A percentile compares a stretch with the other conserved stretches of the same genome.
Conservation (phyloP, 2,329 filamentous ascomycete genomes). For the Xylariomycetidae sp. region DNA sequence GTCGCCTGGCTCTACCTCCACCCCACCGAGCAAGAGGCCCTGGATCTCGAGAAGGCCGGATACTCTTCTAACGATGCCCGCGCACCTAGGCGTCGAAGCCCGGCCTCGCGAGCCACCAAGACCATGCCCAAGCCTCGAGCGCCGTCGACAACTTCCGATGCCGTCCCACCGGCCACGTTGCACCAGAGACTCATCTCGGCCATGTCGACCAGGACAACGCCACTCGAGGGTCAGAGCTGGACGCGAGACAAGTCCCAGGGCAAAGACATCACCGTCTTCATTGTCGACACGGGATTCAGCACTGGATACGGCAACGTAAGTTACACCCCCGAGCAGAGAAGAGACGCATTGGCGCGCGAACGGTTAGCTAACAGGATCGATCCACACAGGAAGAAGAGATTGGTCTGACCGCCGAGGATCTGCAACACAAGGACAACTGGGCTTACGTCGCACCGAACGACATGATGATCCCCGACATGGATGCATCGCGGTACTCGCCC, state of each 20-base stretch:
- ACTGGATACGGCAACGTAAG: background rate
- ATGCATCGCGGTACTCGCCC: background rate
- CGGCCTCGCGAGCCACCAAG: background rate
- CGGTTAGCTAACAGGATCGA: too few relatives aligned
- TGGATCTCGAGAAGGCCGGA: too few relatives aligned
- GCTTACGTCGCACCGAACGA: too few relatives aligned
- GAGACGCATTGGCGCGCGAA: too few relatives aligned
- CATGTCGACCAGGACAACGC: background rate
- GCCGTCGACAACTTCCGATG: background rate
- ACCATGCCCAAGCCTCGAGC: background rate
- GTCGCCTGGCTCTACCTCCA: background rate
- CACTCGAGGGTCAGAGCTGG: background rate
- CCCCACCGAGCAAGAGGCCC: background rate
- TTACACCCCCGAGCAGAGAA: too few relatives aligned
- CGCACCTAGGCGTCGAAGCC: background rate
- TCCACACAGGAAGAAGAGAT: too few relatives aligned
- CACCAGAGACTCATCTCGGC: slow-evolving; percentile 3
- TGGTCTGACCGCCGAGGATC: too few relatives aligned
- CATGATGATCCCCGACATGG: background rate
- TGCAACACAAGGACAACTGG: too few relatives aligned
- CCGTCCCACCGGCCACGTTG: background rate
- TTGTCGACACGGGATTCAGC: background rate
- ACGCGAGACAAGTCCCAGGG: background rate
- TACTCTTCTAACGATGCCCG: too few relatives aligned
- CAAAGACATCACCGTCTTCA: slow-evolving; percentile 1